phyloP scores from a whole-genome alignment of 345 rosid genomes.

The Trapa bicornis region DNA sequence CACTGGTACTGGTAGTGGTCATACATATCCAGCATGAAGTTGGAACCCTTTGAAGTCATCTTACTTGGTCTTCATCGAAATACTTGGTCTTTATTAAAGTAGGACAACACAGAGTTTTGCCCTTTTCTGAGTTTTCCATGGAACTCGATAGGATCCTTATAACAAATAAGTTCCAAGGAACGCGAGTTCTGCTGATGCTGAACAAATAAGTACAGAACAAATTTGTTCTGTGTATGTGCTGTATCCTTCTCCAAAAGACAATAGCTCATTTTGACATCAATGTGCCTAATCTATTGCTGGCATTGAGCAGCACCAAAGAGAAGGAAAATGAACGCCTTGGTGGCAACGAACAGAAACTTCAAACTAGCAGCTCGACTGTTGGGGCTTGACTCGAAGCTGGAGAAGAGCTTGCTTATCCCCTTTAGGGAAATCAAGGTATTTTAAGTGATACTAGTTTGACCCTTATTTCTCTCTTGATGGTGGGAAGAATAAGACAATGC shows the following conservation, averaged over 20 bases:
- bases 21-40: too few species aligned
- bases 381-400: slow-evolving; percentile 92
- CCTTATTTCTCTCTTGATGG: background rate
- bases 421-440: slow-evolving; percentile 91
- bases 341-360: slow-evolving; percentile 92
- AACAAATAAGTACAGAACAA: too few species aligned
- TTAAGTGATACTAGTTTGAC: background rate
- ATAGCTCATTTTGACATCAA: background rate
- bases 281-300: background rate
- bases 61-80: background rate
- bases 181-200: too few species aligned
- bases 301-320: background rate
- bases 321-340: slow-evolving; percentile 70
- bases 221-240: background rate
- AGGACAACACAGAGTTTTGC: background rate
- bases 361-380: slow-evolving; percentile 78
- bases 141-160: background rate
- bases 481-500: too few species aligned
- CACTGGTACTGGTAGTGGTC: background rate
- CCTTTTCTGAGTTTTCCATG: background rate
- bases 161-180: too few species aligned
- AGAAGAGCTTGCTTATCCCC: slow-evolving; percentile 86
- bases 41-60: background rate
- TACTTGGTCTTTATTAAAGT: too few species aligned
- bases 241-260: background rate